These are phyloP conservation scores for Atkinsonella texensis DNA, from an alignment of 2,329 filamentous ascomycete species.

Conservation along the genomic window DNA sequence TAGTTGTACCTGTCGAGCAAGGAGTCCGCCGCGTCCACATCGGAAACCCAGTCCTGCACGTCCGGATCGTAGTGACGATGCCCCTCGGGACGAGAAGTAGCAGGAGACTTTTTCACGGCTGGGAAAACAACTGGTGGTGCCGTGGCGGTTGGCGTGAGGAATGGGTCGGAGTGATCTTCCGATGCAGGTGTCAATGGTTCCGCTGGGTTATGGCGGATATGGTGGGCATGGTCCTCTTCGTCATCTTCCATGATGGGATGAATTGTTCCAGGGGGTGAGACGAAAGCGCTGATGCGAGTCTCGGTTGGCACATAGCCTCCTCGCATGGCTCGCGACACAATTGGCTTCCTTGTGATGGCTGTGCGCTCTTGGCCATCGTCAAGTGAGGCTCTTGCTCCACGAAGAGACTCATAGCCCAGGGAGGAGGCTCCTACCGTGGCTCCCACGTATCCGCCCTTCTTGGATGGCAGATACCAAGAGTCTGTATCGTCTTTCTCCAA, in stretches of 20 bases:
- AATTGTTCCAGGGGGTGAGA: conserved; percentile 29
- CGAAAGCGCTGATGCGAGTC: conserved; percentile 16
- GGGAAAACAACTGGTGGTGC: conserved; percentile 14
- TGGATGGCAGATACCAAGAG: background rate
- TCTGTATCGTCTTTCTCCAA: conserved; percentile 21
- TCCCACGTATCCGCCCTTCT: background rate
- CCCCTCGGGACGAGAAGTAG: conserved; percentile 30
- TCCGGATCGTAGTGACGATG: conserved; percentile 32
- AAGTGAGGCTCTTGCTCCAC: conserved; percentile 14
- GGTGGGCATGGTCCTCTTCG: conserved; percentile 33
- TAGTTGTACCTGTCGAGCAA: conserved; percentile 34
- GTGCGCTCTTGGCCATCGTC: conserved; percentile 21
- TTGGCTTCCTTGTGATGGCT: conserved; percentile 22
- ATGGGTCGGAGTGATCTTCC: conserved; percentile 34
- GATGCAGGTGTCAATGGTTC: conserved; percentile 21
- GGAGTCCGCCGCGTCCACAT: conserved; percentile 42
- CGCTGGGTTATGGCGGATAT: background rate
- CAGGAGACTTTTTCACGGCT: conserved; percentile 19
- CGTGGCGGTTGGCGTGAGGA: conserved; percentile 30
- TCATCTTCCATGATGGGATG: conserved; percentile 49
- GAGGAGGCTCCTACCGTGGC: conserved; percentile 21
- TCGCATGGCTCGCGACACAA: conserved; percentile 15
- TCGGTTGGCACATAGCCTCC: conserved; percentile 22
- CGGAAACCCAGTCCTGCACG: conserved; percentile 45
- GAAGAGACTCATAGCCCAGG: conserved; percentile 39